Evolutionary conservation across 2,329 filamentous ascomycete genomes (phyloP).

Genomic region (Colletotrichum theobromicola): DNA sequence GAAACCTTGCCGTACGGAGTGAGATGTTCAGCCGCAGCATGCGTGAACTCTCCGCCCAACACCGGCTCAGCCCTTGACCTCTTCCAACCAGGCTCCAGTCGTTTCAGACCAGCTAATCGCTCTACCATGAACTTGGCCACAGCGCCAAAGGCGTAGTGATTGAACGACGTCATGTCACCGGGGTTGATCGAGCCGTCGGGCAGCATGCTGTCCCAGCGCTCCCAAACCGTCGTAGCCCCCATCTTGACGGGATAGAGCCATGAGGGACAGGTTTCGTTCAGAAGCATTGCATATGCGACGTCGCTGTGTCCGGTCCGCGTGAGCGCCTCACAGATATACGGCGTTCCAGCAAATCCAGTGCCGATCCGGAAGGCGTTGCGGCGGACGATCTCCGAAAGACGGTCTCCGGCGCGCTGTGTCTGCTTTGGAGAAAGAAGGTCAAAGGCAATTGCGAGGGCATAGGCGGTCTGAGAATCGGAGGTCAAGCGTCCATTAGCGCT

Average conservation of each 20-base stretch:
- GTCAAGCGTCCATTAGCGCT: conserved; percentile 15
- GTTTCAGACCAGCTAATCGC: conserved; percentile 26
- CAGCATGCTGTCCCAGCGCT: conserved; percentile 45
- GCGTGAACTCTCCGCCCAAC: neutral
- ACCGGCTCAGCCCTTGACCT: neutral
- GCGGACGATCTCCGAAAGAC: conserved; percentile 1
- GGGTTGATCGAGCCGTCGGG: conserved; percentile 42
- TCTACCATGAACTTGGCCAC: conserved; percentile 42
- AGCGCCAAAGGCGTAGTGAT: conserved; percentile 46
- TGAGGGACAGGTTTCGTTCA: conserved; percentile 36
- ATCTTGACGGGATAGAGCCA: conserved; percentile 45
- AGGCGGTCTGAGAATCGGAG: conserved; percentile 25
- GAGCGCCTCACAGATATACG: conserved; percentile 23
- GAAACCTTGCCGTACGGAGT: conserved; percentile 3
- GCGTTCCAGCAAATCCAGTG: conserved; percentile 29
- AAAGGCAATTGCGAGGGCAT: conserved; percentile 26
- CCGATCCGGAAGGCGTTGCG: conserved; percentile 9
- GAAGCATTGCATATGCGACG: conserved; percentile 39
- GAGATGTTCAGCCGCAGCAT: neutral
- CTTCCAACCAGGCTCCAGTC: conserved; percentile 28
- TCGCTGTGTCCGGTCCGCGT: neutral
- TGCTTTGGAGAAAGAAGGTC: conserved; percentile 8
- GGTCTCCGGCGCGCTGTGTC: neutral
- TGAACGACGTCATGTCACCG: conserved; percentile 45
- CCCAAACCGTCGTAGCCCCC: conserved; percentile 46